Conservation (phyloP, 225 moss, liverwort and hornwort genomes). For the Asterella californica region DNA sequence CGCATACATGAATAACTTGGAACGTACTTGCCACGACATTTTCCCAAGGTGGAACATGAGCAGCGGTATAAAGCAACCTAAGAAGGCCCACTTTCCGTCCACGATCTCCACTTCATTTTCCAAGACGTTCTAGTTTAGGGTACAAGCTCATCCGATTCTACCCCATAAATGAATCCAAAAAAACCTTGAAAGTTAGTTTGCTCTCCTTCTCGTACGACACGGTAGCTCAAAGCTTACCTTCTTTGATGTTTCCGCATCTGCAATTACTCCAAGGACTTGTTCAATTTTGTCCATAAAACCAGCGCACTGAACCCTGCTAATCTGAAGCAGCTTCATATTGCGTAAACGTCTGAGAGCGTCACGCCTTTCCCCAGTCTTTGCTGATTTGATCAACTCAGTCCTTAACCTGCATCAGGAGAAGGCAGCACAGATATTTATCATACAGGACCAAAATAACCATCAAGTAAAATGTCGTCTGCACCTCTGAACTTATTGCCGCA, state of each 20-base stretch:
- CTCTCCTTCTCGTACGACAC: background rate
- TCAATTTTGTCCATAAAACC: slow-evolving; percentile 84
- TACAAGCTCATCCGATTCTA: background rate
- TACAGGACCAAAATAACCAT: background rate
- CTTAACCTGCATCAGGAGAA: slow-evolving; percentile 50
- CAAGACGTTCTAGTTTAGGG: background rate
- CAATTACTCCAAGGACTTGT: slow-evolving; percentile 72
- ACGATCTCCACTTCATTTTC: background rate
- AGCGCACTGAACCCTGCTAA: slow-evolving; percentile 75
- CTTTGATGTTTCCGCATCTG: slow-evolving; percentile 86
- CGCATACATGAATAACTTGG: background rate
- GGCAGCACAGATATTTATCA: background rate
- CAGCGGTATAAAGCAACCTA: too few relatives aligned
- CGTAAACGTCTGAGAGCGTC: slow-evolving; percentile 80
- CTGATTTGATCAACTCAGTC: slow-evolving; percentile 45
- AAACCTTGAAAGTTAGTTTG: background rate
- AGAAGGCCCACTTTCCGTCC: too few relatives aligned
- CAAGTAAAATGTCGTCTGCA: background rate
- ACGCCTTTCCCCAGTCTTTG: slow-evolving; percentile 61
- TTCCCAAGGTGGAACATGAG: background rate
- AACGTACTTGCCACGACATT: background rate
- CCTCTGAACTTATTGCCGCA: background rate
- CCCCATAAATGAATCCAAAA: too few relatives aligned
- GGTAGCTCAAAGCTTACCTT: slow-evolving; percentile 40
- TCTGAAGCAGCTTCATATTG: slow-evolving; percentile 62